Base-by-base conservation (phyloP, 495 filamentous ascomycete genomes). In the Neurospora tetrasperma region DNA sequence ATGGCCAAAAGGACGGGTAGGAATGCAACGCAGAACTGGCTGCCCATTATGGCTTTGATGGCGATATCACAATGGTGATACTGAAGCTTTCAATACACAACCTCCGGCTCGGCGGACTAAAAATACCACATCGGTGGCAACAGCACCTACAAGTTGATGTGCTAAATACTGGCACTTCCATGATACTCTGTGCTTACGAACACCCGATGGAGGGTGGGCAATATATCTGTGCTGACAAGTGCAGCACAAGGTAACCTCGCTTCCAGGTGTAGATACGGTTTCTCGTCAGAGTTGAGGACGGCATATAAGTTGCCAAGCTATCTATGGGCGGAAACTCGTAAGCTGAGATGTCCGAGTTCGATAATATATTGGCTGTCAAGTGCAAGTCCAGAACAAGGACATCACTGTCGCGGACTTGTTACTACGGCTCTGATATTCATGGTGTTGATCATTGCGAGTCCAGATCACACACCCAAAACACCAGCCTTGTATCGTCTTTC, bases 71-170 rank as follows among this genome's bases (percentile, higher is more conserved):
- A 14, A 18, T 66, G 7, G 54, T 18, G 7, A 38, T 38, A 66
- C 14, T 14, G 12, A 66, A 66, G 14, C 14, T 18, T 9, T 66
- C 5, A 38, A 4, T 4, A 1, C 54, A 66, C 1, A 2, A 66
- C 27, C 14, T 66, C 14, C 27, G 54, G 14, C 54, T 66, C 42
- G 42, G 48, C 40, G 73, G 73, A 62, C 75, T 76, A 76, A 76
- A 76, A 76, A 76, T 76, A 76, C 71, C 38, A 41, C 18, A 66
- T 3, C 14, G 31, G 54, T 66, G 54, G 54, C 54, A 38, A 66
- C 54, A 38, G 35, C 54, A 35, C 54, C 54, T 16, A 75, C 38
- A 38, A 42, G 39, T 70, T 70, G 74, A 70, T 73, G 75, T 69
- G 75, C 59, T 73, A 73, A 76, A 71, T 69, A 43, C 12, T 44